Percentiles rank a stretch among this genome's conserved stretches.
Conservation (phyloP, 1,284 basidiomycete species). For the Pseudozyma sp. region DNA sequence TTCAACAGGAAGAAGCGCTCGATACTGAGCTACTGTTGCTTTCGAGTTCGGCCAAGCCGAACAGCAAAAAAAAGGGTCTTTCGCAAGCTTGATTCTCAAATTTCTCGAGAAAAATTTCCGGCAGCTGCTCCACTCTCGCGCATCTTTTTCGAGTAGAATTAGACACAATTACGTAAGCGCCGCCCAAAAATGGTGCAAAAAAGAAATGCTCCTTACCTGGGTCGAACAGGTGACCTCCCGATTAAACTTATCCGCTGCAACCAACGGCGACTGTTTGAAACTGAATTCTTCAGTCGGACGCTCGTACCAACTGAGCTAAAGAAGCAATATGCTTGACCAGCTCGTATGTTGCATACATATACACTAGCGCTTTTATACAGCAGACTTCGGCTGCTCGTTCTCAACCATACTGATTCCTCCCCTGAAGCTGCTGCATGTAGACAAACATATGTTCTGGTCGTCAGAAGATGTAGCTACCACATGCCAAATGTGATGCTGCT, state of each 20-base stretch:
- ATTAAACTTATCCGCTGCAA: slow-evolving; percentile 14
- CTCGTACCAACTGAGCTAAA: slow-evolving; percentile 59
- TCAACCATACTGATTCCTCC: no score
- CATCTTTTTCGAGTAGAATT: neutral
- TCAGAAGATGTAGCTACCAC: no score
- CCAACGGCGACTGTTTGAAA: slow-evolving; percentile 26
- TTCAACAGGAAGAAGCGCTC: neutral
- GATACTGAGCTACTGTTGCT: no score
- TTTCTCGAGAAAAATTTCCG: slow-evolving; percentile 34
- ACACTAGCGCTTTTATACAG: no score
- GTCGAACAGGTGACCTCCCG: slow-evolving; percentile 52
- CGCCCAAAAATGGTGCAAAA: neutral
- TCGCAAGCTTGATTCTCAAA: slow-evolving; percentile 12
- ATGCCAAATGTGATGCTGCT: no score
- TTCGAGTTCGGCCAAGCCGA: neutral
- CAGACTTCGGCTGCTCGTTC: no score
- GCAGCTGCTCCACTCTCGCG: slow-evolving; percentile 17
- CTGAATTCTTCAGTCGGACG: slow-evolving; percentile 56
- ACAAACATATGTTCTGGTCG: no score
- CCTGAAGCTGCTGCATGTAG: no score
- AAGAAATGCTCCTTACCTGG: slow-evolving; percentile 47
- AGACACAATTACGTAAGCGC: slow-evolving; percentile 10
- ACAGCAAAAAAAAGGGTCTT: slow-evolving; percentile 8
- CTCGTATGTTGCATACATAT: no score
- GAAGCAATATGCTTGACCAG: slow-evolving; percentile 14